Conservation (phyloP, 768 basidiomycete species). For the Lentinula sp. region DNA sequence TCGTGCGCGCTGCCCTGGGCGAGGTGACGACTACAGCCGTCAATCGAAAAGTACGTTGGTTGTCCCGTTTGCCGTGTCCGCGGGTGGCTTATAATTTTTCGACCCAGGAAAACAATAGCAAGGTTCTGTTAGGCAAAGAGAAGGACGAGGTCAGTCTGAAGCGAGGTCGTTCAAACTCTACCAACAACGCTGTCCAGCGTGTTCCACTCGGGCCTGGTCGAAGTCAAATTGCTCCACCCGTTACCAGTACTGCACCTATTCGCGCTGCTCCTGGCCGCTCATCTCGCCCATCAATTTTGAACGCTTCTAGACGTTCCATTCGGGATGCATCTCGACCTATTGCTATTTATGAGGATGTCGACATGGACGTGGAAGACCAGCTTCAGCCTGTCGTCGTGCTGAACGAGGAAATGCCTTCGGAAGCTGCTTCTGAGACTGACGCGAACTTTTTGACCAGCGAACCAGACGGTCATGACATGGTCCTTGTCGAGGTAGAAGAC, state of each 20-base stretch:
- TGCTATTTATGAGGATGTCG: slow-evolving; percentile 32
- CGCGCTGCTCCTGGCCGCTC: slow-evolving; percentile 21
- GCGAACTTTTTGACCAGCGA: slow-evolving; percentile 37
- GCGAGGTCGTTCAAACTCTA: slow-evolving; percentile 61
- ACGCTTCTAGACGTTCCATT: slow-evolving; percentile 25
- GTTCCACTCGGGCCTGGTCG: slow-evolving; percentile 61
- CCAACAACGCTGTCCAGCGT: slow-evolving; percentile 54
- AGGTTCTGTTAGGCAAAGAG: slow-evolving; percentile 50
- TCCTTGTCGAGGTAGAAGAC: slow-evolving; percentile 39
- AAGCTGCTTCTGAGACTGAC: slow-evolving; percentile 36
- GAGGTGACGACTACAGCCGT: slow-evolving; percentile 78
- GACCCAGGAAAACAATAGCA: slow-evolving; percentile 40
- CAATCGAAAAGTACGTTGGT: slow-evolving; percentile 61
- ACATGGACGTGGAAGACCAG: slow-evolving; percentile 61
- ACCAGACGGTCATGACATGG: slow-evolving; percentile 60
- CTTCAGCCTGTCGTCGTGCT: slow-evolving; percentile 12
- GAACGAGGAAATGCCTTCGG: slow-evolving; percentile 13
- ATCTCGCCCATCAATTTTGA: slow-evolving; percentile 9
- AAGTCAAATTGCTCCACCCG: slow-evolving; percentile 35
- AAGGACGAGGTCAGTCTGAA: slow-evolving; percentile 65
- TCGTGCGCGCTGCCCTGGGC: slow-evolving; percentile 65
- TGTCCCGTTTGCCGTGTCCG: slow-evolving; percentile 1
- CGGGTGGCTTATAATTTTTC: slow-evolving; percentile 7
- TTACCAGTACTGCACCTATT: slow-evolving; percentile 34
- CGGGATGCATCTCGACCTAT: slow-evolving; percentile 38